Percentiles rank a stretch among this genome's conserved stretches.
Conservation (phyloP, 2,329 filamentous ascomycete species). For the Pleomassaria siparia region DNA sequence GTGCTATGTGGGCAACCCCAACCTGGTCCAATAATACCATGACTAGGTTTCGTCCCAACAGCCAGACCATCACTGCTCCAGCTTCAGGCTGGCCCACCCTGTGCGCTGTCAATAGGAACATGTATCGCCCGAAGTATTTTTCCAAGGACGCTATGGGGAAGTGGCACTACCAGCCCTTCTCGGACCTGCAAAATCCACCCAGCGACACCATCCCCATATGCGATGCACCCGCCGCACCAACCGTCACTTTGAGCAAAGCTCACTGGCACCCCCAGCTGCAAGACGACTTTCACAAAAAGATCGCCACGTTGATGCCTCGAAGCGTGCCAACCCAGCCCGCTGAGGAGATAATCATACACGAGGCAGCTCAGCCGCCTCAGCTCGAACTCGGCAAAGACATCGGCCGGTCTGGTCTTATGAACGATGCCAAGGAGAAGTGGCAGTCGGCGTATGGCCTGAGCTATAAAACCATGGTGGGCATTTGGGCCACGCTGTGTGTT, state of each 20-base stretch:
- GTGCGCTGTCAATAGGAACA: not conserved
- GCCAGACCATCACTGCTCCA: not conserved
- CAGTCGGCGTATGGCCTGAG: too few species aligned
- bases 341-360: too few species aligned
- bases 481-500: too few species aligned
- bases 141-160: not conserved
- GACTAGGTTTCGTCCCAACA: not conserved
- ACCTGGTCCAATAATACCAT: not conserved
- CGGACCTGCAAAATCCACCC: not conserved
- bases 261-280: not conserved
- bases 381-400: too few species aligned
- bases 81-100: not conserved
- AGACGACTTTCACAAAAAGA: not conserved
- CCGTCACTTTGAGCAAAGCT: not conserved
- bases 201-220: not conserved
- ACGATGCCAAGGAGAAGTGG: too few species aligned
- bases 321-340: too few species aligned
- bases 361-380: too few species aligned
- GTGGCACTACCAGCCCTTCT: not conserved
- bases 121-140: not conserved
- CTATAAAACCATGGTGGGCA: too few species aligned
- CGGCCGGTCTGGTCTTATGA: too few species aligned
- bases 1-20: not conserved
- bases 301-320: not conserved
- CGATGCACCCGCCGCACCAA: not conserved